Conservation (phyloP, 768 basidiomycete species). For the Trametes punicea region DNA sequence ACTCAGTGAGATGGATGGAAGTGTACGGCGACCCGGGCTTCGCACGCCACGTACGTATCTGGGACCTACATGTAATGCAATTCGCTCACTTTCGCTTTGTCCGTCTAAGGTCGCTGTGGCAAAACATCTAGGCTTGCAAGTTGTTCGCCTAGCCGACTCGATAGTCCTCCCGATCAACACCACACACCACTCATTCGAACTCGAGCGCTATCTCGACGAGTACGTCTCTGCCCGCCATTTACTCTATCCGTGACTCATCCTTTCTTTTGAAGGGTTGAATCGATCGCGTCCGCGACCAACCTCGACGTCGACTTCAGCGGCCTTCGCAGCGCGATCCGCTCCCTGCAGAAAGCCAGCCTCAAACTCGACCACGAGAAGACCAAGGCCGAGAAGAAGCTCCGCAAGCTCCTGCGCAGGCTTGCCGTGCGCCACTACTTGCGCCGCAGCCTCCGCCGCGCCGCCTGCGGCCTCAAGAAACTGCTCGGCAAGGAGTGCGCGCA, state of each 20-base stretch:
- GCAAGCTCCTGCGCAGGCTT: slow-evolving; percentile 39
- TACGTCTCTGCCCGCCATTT: slow-evolving; percentile 25
- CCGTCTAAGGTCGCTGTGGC: slow-evolving; percentile 65
- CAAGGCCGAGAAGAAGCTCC: slow-evolving; percentile 51
- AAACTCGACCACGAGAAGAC: slow-evolving; percentile 58
- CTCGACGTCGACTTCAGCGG: slow-evolving; percentile 36
- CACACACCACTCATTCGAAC: slow-evolving; percentile 58
- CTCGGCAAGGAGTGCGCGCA: slow-evolving; percentile 37
- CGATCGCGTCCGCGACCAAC: slow-evolving; percentile 17
- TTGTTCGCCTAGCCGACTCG: slow-evolving; percentile 50
- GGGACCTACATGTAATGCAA: neutral
- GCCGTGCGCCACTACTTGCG: slow-evolving; percentile 33
- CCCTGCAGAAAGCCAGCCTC: slow-evolving; percentile 48
- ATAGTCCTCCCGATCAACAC: slow-evolving; percentile 65
- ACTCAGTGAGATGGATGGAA: slow-evolving; percentile 57
- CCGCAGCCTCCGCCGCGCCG: slow-evolving; percentile 36
- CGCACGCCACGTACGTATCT: slow-evolving; percentile 46
- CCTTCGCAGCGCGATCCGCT: slow-evolving; percentile 45
- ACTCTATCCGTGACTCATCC: slow-evolving; percentile 4
- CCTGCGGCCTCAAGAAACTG: slow-evolving; percentile 38
- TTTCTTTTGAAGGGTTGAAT: slow-evolving; percentile 29
- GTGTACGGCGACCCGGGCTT: slow-evolving; percentile 64
- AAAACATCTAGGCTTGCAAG: slow-evolving; percentile 52
- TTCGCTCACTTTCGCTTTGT: neutral
- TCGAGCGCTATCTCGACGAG: slow-evolving; percentile 52